A percentile compares a stretch with the other conserved stretches of the same genome.
phyloP scores from a whole-genome alignment of 768 basidiomycete species.

The Nidularia pulvinata region DNA sequence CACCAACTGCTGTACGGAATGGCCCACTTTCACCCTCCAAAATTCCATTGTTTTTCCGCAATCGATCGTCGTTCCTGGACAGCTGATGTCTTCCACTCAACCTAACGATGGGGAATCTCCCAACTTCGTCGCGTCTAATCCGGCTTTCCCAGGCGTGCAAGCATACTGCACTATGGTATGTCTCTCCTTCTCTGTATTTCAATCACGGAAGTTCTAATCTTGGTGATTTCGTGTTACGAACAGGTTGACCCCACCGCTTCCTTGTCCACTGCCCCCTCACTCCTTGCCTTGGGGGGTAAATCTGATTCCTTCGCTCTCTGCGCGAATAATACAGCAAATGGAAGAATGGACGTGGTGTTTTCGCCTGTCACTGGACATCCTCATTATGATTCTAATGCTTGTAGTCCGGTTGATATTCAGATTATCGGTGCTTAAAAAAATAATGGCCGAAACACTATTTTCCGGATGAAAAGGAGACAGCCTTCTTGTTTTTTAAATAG shows the following conservation, averaged over 20 bases:
- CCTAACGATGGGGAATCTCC: conserved; percentile 39
- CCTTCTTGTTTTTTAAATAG: no score
- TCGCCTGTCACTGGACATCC: conserved; percentile 40
- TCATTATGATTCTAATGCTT: conserved; percentile 33
- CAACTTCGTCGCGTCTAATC: conserved; percentile 41
- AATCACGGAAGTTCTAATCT: background rate
- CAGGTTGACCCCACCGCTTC: conserved; percentile 20
- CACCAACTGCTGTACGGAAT: conserved; percentile 39
- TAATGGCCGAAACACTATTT: no score
- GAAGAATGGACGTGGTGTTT: conserved; percentile 38
- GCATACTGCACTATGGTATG: conserved; percentile 36
- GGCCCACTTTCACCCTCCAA: conserved; percentile 33
- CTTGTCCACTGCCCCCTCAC: conserved; percentile 19
- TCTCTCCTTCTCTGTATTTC: no score
- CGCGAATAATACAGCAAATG: conserved; percentile 37
- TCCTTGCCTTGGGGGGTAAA: conserved; percentile 37
- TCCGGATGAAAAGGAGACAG: no score
- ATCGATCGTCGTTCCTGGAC: conserved; percentile 30
- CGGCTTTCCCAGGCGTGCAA: conserved; percentile 40
- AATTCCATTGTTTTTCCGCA: conserved; percentile 39
- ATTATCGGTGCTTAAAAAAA: conserved; percentile 20
- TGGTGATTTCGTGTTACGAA: background rate
- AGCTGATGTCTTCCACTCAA: conserved; percentile 34
- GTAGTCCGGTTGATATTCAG: conserved; percentile 35
- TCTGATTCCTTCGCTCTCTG: conserved; percentile 40